These are phyloP conservation scores for Boechera divaricarpa DNA, from an alignment of 345 rosid genomes.

Conservation along the genomic window DNA sequence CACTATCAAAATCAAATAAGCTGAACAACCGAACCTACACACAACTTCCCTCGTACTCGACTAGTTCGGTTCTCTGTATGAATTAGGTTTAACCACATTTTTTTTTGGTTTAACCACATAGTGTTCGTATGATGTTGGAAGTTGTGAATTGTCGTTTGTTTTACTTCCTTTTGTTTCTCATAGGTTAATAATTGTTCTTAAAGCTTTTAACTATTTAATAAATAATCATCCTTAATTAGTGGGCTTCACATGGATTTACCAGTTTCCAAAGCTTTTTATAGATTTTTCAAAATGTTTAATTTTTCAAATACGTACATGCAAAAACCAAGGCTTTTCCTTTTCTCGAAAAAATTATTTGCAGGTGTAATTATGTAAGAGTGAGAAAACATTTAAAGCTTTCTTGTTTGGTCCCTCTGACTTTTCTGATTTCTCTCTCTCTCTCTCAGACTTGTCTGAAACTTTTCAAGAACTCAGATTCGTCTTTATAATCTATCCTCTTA, in stretches of 20 bases:
- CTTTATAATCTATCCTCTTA: not conserved
- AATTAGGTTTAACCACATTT: not conserved
- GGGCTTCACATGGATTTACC: constrained; percentile 43
- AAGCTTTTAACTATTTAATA: not conserved
- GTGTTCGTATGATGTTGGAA: constrained; percentile 2
- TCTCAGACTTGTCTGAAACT: constrained; percentile 24
- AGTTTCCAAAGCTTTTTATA: constrained; percentile 28
- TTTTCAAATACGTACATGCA: constrained; percentile 20
- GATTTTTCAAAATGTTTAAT: constrained; percentile 2
- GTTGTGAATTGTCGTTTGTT: constrained; percentile 5
- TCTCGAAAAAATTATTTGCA: constrained; percentile 39
- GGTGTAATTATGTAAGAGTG: constrained; percentile 22
- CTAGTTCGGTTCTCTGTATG: not conserved
- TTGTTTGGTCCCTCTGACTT: constrained; percentile 42
- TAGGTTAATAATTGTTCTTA: not conserved
- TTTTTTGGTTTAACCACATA: not conserved
- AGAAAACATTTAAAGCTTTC: constrained; percentile 16
- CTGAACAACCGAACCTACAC: too few species aligned
- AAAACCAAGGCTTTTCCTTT: constrained; percentile 32
- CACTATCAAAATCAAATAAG: too few species aligned
- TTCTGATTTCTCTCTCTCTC: constrained; percentile 11
- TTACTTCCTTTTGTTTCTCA: not conserved
- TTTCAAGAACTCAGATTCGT: constrained; percentile 27
- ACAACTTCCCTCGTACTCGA: too few species aligned
- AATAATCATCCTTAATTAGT: constrained; percentile 36